These are phyloP conservation scores for Inosperma sp. DNA, from an alignment of 768 basidiomycete genomes.

Conservation along the genomic window DNA sequence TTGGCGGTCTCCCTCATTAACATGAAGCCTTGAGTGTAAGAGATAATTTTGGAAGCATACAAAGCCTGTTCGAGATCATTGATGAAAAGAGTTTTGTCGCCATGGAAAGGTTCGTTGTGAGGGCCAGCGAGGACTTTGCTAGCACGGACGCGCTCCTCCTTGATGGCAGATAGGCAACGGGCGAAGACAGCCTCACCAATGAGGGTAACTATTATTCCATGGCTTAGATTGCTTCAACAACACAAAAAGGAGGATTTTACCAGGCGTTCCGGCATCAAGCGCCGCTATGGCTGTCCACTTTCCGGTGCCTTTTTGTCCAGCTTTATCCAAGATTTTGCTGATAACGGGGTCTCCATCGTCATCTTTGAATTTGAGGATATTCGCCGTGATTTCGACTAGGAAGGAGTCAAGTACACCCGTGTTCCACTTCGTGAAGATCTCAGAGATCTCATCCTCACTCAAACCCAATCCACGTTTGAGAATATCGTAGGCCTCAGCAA, in stretches of 20 bases:
- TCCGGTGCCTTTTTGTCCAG: conserved; percentile 98
- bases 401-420: conserved; percentile 99
- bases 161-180: conserved; percentile 95
- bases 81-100: conserved; percentile 98
- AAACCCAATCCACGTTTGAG: conserved; percentile 93
- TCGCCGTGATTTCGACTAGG: conserved; percentile 96
- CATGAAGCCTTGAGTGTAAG: conserved; percentile 99
- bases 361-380: conserved; percentile 96
- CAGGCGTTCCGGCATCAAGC: conserved; percentile 85
- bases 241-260: conserved; percentile 37
- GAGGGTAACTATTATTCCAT: conserved; percentile 69
- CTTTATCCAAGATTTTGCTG: conserved; percentile 90
- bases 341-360: conserved; percentile 91
- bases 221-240: conserved; percentile 7
- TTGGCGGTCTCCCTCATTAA: conserved; percentile 98
- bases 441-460: conserved; percentile 83
- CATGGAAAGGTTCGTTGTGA: conserved; percentile 88
- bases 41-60: conserved; percentile 99
- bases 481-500: conserved; percentile 98
- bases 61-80: conserved; percentile 98
- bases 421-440: conserved; percentile 95
- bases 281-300: conserved; percentile 99
- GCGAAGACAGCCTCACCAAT: conserved; percentile 99
- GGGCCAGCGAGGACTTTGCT: conserved; percentile 90
- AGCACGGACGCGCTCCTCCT: conserved; percentile 91